Conservation (phyloP, 2,329 filamentous ascomycete species). For the Verticillium longisporum region DNA sequence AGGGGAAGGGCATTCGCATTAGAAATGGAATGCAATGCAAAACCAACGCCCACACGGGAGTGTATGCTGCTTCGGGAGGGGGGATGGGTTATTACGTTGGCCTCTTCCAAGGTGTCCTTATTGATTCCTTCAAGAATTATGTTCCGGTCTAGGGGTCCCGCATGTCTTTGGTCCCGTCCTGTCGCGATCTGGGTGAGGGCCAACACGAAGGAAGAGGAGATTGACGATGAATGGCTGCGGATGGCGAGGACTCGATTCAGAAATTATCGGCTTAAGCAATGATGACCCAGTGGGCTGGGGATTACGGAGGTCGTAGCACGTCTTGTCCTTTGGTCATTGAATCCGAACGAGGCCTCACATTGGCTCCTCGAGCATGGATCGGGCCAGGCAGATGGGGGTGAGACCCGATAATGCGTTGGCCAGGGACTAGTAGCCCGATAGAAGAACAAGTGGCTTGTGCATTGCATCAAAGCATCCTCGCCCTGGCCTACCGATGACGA, state of each 20-base stretch:
- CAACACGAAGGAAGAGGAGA: neutral
- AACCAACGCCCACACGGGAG: neutral
- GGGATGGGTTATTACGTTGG: neutral
- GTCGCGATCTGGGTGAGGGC: neutral
- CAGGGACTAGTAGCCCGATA: neutral
- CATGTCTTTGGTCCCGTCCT: neutral
- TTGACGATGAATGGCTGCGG: neutral
- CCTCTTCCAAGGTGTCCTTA: neutral
- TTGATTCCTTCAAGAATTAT: neutral
- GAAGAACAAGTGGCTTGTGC: neutral
- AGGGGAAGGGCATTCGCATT: slow-evolving; percentile 9
- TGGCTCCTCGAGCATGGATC: neutral
- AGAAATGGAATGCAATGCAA: slow-evolving; percentile 7
- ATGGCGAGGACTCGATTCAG: neutral
- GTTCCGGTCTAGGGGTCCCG: neutral
- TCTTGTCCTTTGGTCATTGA: neutral
- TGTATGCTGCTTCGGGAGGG: neutral
- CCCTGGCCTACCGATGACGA: neutral
- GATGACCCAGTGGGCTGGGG: neutral
- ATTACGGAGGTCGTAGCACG: neutral
- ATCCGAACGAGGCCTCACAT: neutral
- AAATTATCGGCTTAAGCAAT: neutral
- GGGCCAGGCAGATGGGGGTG: neutral
- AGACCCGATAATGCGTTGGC: neutral
- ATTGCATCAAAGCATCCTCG: neutral